phyloP scores from a whole-genome alignment of 257 asterid genomes.

The Solanum paucissectum region DNA sequence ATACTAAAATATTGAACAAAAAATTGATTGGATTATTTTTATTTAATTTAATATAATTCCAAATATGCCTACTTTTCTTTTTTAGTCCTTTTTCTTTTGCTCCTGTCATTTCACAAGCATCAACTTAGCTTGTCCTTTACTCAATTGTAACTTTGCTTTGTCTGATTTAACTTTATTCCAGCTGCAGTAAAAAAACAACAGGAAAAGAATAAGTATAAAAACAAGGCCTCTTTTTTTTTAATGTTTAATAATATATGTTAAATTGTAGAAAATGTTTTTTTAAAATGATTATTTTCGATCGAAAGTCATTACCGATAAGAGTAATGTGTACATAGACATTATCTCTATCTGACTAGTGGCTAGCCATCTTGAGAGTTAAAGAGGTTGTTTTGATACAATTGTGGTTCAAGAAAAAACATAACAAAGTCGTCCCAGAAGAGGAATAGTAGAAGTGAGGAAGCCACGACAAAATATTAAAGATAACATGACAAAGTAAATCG shows the following conservation, averaged over 20 bases:
- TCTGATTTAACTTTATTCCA: neutral
- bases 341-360: neutral
- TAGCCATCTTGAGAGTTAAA: neutral
- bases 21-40: neutral
- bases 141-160: neutral
- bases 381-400: accelerated
- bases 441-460: neutral
- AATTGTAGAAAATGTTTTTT: neutral
- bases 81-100: neutral
- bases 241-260: neutral
- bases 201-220: neutral
- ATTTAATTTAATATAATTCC: neutral
- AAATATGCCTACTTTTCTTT: neutral
- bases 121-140: neutral
- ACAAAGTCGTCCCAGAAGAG: accelerated
- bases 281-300: neutral
- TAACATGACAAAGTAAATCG: neutral
- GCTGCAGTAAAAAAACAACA: neutral
- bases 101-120: neutral
- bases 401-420: accelerated
- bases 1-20: neutral
- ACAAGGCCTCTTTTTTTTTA: neutral
- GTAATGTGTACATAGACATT: neutral
- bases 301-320: neutral
- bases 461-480: neutral